Base-by-base conservation (phyloP, 2,329 filamentous ascomycete species). In the Penicillium sp. region DNA sequence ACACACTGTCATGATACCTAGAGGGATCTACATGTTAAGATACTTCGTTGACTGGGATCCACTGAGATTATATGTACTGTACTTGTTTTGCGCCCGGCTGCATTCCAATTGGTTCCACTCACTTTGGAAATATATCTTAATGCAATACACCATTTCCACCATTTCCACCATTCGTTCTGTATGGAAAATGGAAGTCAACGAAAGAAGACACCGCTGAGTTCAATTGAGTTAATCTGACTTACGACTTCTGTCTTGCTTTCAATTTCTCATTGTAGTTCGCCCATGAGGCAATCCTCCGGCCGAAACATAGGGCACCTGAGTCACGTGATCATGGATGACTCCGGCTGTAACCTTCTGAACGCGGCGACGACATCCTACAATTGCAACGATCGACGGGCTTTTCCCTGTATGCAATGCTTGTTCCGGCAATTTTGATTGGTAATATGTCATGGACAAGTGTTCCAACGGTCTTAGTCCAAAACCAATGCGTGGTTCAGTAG, bases 261-360 rank as follows among this genome's bases (percentile, higher is more conserved):
- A 8, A 18, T 2, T 20, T 9, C 35, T 13, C 10, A 20, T 38
- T 38, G 35, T 42, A 24, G 35, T 30, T 9, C 28, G n/a, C 4
- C 16, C 9, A 41, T 18, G 27, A 18, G 33, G 33, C 22, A 36
- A 28, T 22, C n/a, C 35, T 44, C 22, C 22, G 27, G 28, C 33
- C 40, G 38, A 30, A 30, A 47, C 30, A 11, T 54, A 61, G 54
- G 58, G 58, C 53, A 54, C 28, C 2, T 0, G 0, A 0, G 4
- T 50, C 60, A 63, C 55, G 57, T 63, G 60, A 61, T 3, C 1
- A 20, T 39, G 24, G 35, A 44, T 28, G 9, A 25, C 16, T 25
- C 8, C 48, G 51, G 46, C 43, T 63, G 60, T 47, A 63, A 63
- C 60, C 53, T 61, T 61, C 59, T 53, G 54, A 61, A 61, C 51